Evolutionary conservation across 805 yeast species (phyloP).

Genomic region (Lipomyces sp.): DNA sequence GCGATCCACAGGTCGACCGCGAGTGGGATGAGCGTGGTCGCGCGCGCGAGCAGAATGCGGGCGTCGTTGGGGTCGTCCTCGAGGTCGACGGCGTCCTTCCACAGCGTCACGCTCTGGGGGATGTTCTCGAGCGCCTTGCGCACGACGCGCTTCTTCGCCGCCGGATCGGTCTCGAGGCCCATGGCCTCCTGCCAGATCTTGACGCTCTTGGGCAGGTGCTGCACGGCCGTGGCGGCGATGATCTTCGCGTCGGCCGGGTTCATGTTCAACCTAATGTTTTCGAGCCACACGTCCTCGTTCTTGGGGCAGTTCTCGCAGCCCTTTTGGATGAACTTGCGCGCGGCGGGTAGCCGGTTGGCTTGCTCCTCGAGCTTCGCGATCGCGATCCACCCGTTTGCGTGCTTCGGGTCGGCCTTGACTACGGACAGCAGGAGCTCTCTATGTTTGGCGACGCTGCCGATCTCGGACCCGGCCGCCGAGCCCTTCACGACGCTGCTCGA

Average conservation of each 20-base stretch:
- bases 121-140: constrained; percentile 68
- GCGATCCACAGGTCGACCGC: constrained; percentile 66
- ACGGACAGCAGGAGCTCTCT: constrained; percentile 62
- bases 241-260: constrained; percentile 48
- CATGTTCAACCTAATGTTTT: constrained; percentile 61
- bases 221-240: constrained; percentile 64
- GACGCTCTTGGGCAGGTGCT: constrained; percentile 52
- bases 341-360: constrained; percentile 53
- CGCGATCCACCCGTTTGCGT: constrained; percentile 81
- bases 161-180: constrained; percentile 57
- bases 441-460: constrained; percentile 57
- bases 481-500: constrained; percentile 24
- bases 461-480: constrained; percentile 32
- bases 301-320: constrained; percentile 70
- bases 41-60: constrained; percentile 55
- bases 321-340: constrained; percentile 60
- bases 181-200: constrained; percentile 71
- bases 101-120: constrained; percentile 57
- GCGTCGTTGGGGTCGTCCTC: constrained; percentile 55
- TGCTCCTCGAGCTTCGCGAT: constrained; percentile 74
- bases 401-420: constrained; percentile 66
- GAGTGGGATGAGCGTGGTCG: constrained; percentile 64
- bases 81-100: constrained; percentile 62
- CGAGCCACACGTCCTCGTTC: constrained; percentile 78
- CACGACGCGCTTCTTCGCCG: constrained; percentile 54